phyloP scores from a whole-genome alignment of 768 basidiomycete genomes.

The Lentinula sp. region DNA sequence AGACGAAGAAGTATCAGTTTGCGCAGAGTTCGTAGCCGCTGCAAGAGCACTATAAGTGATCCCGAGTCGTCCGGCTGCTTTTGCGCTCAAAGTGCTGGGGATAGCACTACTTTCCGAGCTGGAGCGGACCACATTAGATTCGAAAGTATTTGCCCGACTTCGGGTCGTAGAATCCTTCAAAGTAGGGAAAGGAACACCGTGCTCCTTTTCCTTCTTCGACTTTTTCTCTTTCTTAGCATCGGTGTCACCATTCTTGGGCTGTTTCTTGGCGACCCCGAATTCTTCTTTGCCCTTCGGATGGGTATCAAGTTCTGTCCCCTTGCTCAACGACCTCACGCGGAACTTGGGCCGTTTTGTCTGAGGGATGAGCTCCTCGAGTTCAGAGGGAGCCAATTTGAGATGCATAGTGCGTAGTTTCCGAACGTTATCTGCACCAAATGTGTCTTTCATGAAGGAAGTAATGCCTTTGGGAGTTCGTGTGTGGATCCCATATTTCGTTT shows the following conservation, averaged over 20 bases:
- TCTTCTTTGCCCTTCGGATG: conserved; percentile 23
- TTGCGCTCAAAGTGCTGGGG: conserved; percentile 21
- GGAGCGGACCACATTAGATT: conserved; percentile 9
- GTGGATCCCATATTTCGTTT: conserved; percentile 42
- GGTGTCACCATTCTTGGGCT: conserved; percentile 28
- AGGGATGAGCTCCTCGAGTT: conserved; percentile 6
- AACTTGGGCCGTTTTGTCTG: conserved; percentile 14
- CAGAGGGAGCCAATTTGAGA: conserved; percentile 51
- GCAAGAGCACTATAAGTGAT: conserved; percentile 14
- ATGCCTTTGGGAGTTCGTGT: conserved; percentile 47
- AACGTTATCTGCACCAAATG: conserved; percentile 46
- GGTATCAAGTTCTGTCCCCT: conserved; percentile 18
- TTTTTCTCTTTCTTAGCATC: conserved; percentile 25
- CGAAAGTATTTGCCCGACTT: not conserved
- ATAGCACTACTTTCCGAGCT: conserved; percentile 17
- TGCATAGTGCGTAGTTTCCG: conserved; percentile 41
- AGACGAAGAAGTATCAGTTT: conserved; percentile 3
- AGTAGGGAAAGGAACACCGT: conserved; percentile 10
- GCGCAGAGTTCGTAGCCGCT: conserved; percentile 1
- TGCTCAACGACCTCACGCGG: conserved; percentile 15
- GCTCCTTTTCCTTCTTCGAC: conserved; percentile 16
- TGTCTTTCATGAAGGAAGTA: conserved; percentile 31
- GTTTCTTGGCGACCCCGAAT: conserved; percentile 16
- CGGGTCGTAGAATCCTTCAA: conserved; percentile 13
- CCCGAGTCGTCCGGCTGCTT: conserved; percentile 33